Evolutionary conservation across 805 yeast species (phyloP).

Genomic region (Pichia sporocuriosa): DNA sequence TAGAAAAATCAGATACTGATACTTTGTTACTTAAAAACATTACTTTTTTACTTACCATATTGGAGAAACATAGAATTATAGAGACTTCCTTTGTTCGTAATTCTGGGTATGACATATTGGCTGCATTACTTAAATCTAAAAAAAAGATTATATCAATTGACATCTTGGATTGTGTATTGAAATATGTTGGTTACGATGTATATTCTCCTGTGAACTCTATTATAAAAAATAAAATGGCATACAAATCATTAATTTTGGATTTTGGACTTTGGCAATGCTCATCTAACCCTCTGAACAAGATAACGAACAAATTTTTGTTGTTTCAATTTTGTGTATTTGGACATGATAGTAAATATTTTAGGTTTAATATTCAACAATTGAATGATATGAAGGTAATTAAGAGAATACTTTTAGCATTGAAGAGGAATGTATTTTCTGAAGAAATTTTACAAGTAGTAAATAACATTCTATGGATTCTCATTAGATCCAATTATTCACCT

Average conservation of each 20-base stretch:
- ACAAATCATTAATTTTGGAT: constrained; percentile 53
- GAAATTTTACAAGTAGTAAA: constrained; percentile 33
- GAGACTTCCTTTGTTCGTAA: constrained; percentile 52
- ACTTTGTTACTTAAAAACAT: constrained; percentile 31
- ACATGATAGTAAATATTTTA: constrained; percentile 42
- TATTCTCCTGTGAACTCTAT: constrained; percentile 48
- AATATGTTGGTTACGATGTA: constrained; percentile 50
- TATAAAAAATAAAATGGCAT: constrained; percentile 49
- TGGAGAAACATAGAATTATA: constrained; percentile 38
- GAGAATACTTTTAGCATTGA: constrained; percentile 44
- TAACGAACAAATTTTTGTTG: constrained; percentile 45
- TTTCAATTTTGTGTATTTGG: constrained; percentile 54
- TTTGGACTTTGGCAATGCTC: constrained; percentile 49
- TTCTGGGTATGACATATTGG: constrained; percentile 55
- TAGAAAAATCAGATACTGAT: constrained; percentile 38
- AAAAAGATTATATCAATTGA: constrained; percentile 33
- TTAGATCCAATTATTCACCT: constrained; percentile 43
- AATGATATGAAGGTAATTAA: constrained; percentile 41
- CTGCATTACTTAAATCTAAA: constrained; percentile 46
- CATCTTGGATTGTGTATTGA: constrained; percentile 42
- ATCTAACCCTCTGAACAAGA: constrained; percentile 24
- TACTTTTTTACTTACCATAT: constrained; percentile 35
- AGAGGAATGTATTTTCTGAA: constrained; percentile 33
- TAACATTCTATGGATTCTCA: constrained; percentile 34
- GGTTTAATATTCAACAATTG: constrained; percentile 47